Conservation (phyloP, 129 eudicot genomes). For the Flaveria sonorensis region DNA sequence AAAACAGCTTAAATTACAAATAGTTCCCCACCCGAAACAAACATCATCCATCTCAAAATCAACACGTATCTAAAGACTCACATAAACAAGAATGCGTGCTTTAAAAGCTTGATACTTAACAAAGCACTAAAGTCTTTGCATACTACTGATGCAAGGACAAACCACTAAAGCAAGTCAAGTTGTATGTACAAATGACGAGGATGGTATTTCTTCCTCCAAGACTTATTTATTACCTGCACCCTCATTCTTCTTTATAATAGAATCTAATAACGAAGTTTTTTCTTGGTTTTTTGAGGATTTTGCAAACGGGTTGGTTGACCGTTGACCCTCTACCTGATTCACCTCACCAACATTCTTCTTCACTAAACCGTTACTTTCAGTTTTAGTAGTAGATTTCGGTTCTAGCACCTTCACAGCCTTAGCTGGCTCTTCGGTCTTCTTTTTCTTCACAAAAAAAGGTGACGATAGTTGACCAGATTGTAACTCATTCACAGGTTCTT, state of each 20-base stretch:
- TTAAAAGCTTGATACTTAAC: neutral
- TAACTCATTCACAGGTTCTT: conserved; percentile 39
- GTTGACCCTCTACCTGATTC: conserved; percentile 31
- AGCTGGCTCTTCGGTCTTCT: conserved; percentile 36
- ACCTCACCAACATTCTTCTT: conserved; percentile 40
- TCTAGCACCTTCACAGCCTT: conserved; percentile 39
- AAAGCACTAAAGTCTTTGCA: neutral
- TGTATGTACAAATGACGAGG: conserved; percentile 22
- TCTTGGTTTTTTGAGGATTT: conserved; percentile 69
- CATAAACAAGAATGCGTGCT: too few relatives aligned
- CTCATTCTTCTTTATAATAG: conserved; percentile 70
- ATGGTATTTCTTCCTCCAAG: neutral
- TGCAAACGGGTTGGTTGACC: conserved; percentile 77
- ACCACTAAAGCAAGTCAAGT: neutral
- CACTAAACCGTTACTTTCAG: conserved; percentile 36
- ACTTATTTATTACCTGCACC: conserved; percentile 36
- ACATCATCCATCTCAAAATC: conserved; percentile 6
- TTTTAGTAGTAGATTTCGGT: conserved; percentile 30
- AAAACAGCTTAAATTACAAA: neutral
- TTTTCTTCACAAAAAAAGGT: conserved; percentile 47
- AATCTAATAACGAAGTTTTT: conserved; percentile 69
- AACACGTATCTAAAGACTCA: neutral
- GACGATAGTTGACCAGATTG: conserved; percentile 40
- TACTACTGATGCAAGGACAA: conserved; percentile 11
- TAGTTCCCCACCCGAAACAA: too few relatives aligned